These are phyloP conservation scores for Paramecium tetraurelia DNA, from an alignment of 73 alveolate genomes.

Conservation along the genomic window DNA sequence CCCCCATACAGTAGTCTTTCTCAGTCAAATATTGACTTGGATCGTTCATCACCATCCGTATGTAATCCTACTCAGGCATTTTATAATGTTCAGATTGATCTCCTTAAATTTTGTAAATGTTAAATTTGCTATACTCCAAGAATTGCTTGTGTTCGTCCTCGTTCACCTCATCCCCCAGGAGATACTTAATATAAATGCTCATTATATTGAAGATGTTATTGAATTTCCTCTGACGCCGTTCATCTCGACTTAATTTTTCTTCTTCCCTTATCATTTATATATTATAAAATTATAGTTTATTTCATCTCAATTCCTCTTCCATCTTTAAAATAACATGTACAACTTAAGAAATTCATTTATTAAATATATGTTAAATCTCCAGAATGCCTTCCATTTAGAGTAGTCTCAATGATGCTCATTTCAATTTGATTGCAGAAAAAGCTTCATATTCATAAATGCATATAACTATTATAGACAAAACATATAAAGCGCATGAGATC, in stretches of 20 bases:
- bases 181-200: not conserved
- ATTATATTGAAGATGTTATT: not conserved
- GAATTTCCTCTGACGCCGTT: not conserved
- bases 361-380: not conserved
- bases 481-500: too few species aligned
- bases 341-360: not conserved
- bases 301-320: not conserved
- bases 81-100: not conserved
- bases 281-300: not conserved
- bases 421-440: too few species aligned
- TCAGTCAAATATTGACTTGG: constrained; percentile 1
- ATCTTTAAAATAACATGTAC: not conserved
- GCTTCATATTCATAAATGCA: too few species aligned
- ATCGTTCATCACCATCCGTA: not conserved
- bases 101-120: not conserved
- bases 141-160: not conserved
- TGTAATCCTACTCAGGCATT: not conserved
- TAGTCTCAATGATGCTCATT: too few species aligned
- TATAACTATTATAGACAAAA: too few species aligned
- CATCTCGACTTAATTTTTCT: not conserved
- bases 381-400: not conserved
- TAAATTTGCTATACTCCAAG: not conserved
- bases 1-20: constrained; percentile 28
- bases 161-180: not conserved
- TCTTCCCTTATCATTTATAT: not conserved